phyloP scores from a whole-genome alignment of 2,329 filamentous ascomycete species.

The Botrytis cinerea region DNA sequence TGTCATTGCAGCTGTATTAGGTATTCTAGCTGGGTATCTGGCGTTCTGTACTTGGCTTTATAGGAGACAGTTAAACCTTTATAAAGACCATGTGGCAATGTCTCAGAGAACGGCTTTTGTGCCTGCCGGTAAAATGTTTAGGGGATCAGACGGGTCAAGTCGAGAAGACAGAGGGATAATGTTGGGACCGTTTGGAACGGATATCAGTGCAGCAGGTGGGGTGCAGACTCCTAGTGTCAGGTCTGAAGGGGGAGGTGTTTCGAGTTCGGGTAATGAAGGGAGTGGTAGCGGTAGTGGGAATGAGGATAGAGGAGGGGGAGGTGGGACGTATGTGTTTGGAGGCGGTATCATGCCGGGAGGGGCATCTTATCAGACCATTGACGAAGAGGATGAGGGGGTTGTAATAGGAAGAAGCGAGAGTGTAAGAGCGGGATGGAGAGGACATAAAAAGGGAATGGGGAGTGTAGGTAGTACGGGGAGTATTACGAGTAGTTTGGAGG shows the following conservation, averaged over 20 bases:
- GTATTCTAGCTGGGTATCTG: slow-evolving; percentile 62
- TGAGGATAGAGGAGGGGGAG: slow-evolving; percentile 4
- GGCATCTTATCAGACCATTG: slow-evolving; percentile 32
- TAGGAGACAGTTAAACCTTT: slow-evolving; percentile 67
- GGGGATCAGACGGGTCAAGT: slow-evolving; percentile 1
- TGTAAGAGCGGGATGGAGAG: slow-evolving; percentile 42
- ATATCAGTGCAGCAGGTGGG: slow-evolving; percentile 23
- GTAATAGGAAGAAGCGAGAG: slow-evolving; percentile 26
- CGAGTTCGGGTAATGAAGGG: background rate
- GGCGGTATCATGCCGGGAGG: slow-evolving; percentile 33
- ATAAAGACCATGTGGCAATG: slow-evolving; percentile 69
- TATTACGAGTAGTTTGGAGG: slow-evolving; percentile 49
- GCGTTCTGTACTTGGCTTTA: slow-evolving; percentile 75
- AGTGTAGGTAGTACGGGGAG: slow-evolving; percentile 32
- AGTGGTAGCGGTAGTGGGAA: slow-evolving; percentile 19
- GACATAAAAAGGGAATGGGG: background rate
- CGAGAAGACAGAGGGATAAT: slow-evolving; percentile 23
- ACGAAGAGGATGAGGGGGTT: slow-evolving; percentile 37
- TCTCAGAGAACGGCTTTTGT: slow-evolving; percentile 57
- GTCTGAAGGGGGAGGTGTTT: slow-evolving; percentile 4
- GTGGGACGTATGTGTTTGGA: slow-evolving; percentile 27
- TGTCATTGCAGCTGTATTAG: slow-evolving; percentile 65
- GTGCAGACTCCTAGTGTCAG: slow-evolving; percentile 17
- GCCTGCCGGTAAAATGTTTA: slow-evolving; percentile 7
- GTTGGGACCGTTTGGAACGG: slow-evolving; percentile 37